Conservation (phyloP, 441 rosid genomes). For the Populus hybrid region DNA sequence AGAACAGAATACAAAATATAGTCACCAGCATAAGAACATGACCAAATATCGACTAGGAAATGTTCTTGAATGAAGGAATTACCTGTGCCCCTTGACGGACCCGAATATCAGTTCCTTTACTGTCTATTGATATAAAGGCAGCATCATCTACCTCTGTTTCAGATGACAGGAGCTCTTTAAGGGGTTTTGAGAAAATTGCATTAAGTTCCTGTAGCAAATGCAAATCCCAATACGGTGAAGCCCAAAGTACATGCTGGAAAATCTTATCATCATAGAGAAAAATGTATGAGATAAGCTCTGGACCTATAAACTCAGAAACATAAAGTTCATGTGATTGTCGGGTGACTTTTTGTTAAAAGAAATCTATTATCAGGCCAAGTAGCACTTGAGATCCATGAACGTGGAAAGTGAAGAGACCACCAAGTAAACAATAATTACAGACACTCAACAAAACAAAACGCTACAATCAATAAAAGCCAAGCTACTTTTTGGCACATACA, state of each 20-base stretch:
- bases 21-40: not conserved
- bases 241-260: not conserved
- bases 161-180: constrained; percentile 55
- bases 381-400: not conserved
- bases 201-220: constrained; percentile 63
- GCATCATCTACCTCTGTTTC: constrained; percentile 86
- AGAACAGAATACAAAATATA: not conserved
- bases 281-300: not conserved
- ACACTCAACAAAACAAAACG: not conserved
- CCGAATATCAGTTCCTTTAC: constrained; percentile 86
- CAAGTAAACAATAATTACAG: not conserved
- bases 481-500: not conserved
- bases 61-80: constrained; percentile 5
- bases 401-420: not conserved
- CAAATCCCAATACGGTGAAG: constrained; percentile 2
- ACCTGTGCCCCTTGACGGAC: constrained; percentile 98
- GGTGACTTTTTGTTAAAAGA: not conserved
- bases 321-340: not conserved
- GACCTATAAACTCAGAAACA: not conserved
- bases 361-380: not conserved
- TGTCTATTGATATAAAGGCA: constrained; percentile 89
- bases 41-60: not conserved
- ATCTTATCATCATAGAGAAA: not conserved
- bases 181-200: constrained; percentile 72
- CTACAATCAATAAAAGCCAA: not conserved